Evolutionary conservation across 2,329 filamentous ascomycete genomes (phyloP), one percentile per base, ranked within the genome.

Genomic region (Aureobasidium sp.): DNA sequence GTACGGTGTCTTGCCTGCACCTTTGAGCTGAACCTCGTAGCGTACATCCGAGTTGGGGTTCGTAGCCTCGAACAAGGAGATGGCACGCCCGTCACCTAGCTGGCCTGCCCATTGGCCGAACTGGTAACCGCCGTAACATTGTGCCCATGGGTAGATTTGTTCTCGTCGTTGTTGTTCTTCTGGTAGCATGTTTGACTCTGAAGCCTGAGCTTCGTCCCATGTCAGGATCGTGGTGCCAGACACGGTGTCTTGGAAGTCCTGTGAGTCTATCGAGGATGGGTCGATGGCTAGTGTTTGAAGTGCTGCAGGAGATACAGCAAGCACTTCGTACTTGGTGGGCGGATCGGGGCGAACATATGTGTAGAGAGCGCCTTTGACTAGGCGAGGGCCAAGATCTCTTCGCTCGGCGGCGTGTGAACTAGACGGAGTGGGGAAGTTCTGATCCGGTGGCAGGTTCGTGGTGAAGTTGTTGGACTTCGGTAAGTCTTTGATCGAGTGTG

Each of bases 11-110:
- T 88, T 78, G 5, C 94, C 94, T 16, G 94, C 94, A 29, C 94
- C 94, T 74, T 99, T 99, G 64, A 99, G 80, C 74, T 97, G 94
- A 47, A 97, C 73, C 74, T 99, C 94, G 72, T 96, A 97, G 30
- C 90, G 83, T 39, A 77, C 80, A 16, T 83, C 82, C 0, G 88
- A 89, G 1, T 73, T 70, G 1, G 88, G 85, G 70, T 93, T 95
- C 5, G 85, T 93, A 29, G 86, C 84, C 74, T 99, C 94, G 69
- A 97, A 97, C 1, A 99, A 80, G 39, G 90, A 96, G 67, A 99
- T 97, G 34, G 92, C 94, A 60, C 94, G 84, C 39, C 94, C 94
- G 71, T 99, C 94, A 45, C 94, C 94, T 1, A 99, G 84, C 74
- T 99, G 94, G 6, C 94, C 92, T 3, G 94, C 94, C 93, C 93